Evolutionary conservation across 306 rosid species (phyloP), one percentile per base, ranked within the genome.

Genomic region (Quercus glauca): DNA sequence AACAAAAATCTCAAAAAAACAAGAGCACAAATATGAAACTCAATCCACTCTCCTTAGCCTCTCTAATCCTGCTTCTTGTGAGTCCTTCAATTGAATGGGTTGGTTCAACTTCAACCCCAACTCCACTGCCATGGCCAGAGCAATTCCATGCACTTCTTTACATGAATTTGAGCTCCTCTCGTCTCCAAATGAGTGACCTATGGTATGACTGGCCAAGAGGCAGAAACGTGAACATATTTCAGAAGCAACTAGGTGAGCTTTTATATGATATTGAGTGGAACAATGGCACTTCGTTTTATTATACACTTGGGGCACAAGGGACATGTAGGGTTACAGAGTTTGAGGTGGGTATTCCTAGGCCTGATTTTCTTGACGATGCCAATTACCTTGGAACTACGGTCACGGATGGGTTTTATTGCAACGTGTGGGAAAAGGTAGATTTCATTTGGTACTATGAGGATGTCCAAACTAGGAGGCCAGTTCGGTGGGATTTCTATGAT

Each of bases 191-290:
- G 5, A 82, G 83, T 29, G 85, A 86, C 80, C 74, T 86, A 0
- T 88, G 89, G 92, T 88, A 88, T 75, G 91, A 88, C 83, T 88
- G 91, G 91, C 82, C 85, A 5, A 60, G 21, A 55, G 85, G 91
- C 53, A 72, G 86, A n/a, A 86, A 86, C 74, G 89, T 77, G 12
- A 82, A 88, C 83, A 86, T 88, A 13, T 68, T 76, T 49, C 86
- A 84, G 57, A 77, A 59, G 56, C 89, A 88, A 72, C 74, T 86
- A 0, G 82, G 61, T 5, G 82, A 75, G 49, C 10, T 79, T 1
- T 20, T 71, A 23, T 88, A 86, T 43, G 89, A 84, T 78, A 20
- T 88, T 8, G 89, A 86, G 78, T 88, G 92, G 92, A 58, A 88
- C 82, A 88, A 88, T 76, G 89, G 86, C 75, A 88, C 89, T 17